phyloP scores from a whole-genome alignment of 805 yeast species.

The Wilhelminamyces savonicus region DNA sequence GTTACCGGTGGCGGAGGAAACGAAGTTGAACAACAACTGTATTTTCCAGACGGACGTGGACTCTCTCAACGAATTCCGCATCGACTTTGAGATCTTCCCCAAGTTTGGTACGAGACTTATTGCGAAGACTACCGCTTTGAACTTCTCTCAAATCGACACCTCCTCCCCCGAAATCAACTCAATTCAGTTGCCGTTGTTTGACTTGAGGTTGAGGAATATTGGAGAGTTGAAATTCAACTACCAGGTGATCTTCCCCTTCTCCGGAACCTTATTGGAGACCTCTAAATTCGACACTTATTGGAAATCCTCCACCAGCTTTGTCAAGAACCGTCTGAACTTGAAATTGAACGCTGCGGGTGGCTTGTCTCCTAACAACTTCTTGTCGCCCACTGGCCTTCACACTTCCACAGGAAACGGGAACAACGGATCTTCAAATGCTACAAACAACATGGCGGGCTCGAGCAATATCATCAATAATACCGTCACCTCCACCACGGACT shows the following conservation, averaged over 20 bases:
- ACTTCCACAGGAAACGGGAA: slow-evolving; percentile 5
- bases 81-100: slow-evolving; percentile 89
- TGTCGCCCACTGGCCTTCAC: slow-evolving; percentile 27
- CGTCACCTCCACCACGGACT: slow-evolving; percentile 11
- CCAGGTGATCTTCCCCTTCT: slow-evolving; percentile 84
- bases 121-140: slow-evolving; percentile 80
- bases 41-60: slow-evolving; percentile 82
- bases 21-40: slow-evolving; percentile 46
- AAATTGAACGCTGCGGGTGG: slow-evolving; percentile 33
- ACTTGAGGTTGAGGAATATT: slow-evolving; percentile 69
- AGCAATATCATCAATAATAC: slow-evolving; percentile 4
- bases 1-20: slow-evolving; percentile 63
- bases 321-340: slow-evolving; percentile 20
- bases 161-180: slow-evolving; percentile 35
- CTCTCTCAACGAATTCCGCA: slow-evolving; percentile 51
- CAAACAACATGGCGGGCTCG: slow-evolving; percentile 4
- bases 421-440: slow-evolving; percentile 3
- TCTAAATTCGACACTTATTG: slow-evolving; percentile 94
- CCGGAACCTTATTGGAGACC: slow-evolving; percentile 78
- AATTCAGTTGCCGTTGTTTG: slow-evolving; percentile 68
- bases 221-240: slow-evolving; percentile 76
- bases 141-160: slow-evolving; percentile 38
- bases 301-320: slow-evolving; percentile 74
- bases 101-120: slow-evolving; percentile 89
- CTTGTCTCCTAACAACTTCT: slow-evolving; percentile 34